Evolutionary conservation across 495 filamentous ascomycete species (phyloP).

Genomic region (Aspergillus nidulans): DNA sequence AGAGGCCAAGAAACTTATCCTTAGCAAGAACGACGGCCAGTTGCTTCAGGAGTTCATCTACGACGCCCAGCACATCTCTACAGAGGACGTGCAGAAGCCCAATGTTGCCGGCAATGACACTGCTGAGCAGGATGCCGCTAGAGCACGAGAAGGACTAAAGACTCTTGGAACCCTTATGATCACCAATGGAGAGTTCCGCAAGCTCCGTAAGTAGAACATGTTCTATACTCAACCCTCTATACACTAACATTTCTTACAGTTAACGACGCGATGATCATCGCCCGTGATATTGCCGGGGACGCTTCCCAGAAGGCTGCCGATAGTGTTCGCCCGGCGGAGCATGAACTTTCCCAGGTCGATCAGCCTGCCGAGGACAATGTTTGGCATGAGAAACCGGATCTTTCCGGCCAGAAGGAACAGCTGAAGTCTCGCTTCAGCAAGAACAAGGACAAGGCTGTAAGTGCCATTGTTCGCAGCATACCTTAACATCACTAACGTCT

Average conservation of each 20-base stretch:
- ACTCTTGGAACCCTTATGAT: conserved; percentile 86
- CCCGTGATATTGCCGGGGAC: conserved; percentile 88
- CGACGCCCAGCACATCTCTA: conserved; percentile 70
- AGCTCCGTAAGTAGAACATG: conserved; percentile 63
- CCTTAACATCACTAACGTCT: neutral
- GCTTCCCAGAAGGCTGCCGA: conserved; percentile 78
- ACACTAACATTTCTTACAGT: conserved; percentile 51
- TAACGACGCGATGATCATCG: conserved; percentile 74
- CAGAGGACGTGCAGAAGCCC: conserved; percentile 56
- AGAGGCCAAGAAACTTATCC: conserved; percentile 79
- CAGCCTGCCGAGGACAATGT: conserved; percentile 78
- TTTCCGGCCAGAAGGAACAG: conserved; percentile 57
- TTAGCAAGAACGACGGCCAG: conserved; percentile 94
- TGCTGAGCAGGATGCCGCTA: conserved; percentile 74
- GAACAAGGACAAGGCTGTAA: conserved; percentile 61
- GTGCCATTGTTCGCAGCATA: neutral
- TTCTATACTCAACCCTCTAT: neutral
- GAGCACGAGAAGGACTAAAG: conserved; percentile 79
- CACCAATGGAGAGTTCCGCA: conserved; percentile 95
- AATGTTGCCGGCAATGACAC: conserved; percentile 62
- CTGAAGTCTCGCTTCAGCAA: conserved; percentile 65
- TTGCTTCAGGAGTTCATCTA: conserved; percentile 95
- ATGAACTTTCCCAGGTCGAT: conserved; percentile 74
- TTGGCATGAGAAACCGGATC: conserved; percentile 86
- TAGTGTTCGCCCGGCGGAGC: conserved; percentile 71